These are phyloP conservation scores for Teratosphaeria epicoccoides DNA, from an alignment of 2,329 filamentous ascomycete species.

Conservation along the genomic window DNA sequence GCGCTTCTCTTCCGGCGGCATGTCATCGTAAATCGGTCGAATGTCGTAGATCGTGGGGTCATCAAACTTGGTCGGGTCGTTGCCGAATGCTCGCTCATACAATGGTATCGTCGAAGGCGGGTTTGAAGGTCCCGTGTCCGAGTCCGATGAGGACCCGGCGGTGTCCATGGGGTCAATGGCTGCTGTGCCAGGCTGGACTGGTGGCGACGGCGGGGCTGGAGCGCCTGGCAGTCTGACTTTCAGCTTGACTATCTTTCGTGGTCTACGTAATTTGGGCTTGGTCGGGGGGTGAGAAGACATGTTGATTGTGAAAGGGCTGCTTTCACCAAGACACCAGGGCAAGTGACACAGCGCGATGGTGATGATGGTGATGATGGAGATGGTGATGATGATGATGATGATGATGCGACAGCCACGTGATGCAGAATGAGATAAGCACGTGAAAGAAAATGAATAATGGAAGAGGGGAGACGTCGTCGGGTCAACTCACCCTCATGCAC, in stretches of 20 bases:
- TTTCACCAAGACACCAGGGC: too few relatives aligned
- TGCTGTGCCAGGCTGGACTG: slow-evolving; percentile 20
- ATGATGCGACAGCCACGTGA: neutral
- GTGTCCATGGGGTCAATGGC: slow-evolving; percentile 42
- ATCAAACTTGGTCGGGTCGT: slow-evolving; percentile 79
- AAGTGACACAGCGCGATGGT: too few relatives aligned
- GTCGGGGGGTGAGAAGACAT: neutral
- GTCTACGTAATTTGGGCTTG: neutral
- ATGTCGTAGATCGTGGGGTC: slow-evolving; percentile 96
- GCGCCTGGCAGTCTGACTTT: slow-evolving; percentile 12
- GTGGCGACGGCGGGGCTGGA: slow-evolving; percentile 23
- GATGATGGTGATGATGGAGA: too few relatives aligned
- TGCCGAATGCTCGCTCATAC: slow-evolving; percentile 72
- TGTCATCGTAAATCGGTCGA: slow-evolving; percentile 58
- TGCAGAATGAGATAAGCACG: neutral
- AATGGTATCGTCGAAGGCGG: slow-evolving; percentile 55
- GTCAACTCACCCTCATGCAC: slow-evolving; percentile 47
- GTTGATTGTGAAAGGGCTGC: neutral
- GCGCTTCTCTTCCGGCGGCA: slow-evolving; percentile 76
- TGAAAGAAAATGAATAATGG: neutral
- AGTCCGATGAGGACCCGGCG: slow-evolving; percentile 52
- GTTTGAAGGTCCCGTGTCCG: slow-evolving; percentile 43
- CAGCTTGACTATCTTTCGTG: slow-evolving; percentile 6
- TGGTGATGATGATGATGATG: too few relatives aligned
- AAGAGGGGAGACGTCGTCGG: neutral